Evolutionary conservation across 2,329 filamentous ascomycete species (phyloP).

Genomic region (Mycosphaerella sp.): DNA sequence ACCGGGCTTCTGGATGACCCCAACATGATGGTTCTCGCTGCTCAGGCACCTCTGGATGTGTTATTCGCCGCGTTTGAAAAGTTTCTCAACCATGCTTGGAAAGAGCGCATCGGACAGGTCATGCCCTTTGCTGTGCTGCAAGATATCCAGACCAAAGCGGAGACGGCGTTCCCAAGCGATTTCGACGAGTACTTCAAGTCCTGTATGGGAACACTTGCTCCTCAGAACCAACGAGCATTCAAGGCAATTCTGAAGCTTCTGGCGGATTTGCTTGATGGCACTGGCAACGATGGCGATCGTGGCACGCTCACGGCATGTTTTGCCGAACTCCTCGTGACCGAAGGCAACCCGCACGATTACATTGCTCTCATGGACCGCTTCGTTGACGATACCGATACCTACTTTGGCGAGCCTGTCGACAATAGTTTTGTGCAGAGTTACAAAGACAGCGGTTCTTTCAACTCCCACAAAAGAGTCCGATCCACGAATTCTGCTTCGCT

Average conservation of each 20-base stretch:
- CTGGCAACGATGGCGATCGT: conserved; percentile 82
- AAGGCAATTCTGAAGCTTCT: conserved; percentile 77
- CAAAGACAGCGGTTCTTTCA: conserved; percentile 22
- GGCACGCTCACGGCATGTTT: conserved; percentile 84
- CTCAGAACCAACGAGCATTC: conserved; percentile 66
- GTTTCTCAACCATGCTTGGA: conserved; percentile 82
- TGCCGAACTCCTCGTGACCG: conserved; percentile 73
- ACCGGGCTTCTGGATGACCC: conserved; percentile 81
- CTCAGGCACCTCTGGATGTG: conserved; percentile 72
- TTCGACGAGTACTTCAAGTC: conserved; percentile 56
- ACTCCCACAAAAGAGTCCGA: conserved; percentile 45
- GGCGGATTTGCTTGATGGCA: conserved; percentile 80
- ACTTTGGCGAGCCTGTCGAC: conserved; percentile 64
- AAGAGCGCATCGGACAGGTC: conserved; percentile 77
- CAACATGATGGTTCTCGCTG: conserved; percentile 65
- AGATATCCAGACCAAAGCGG: conserved; percentile 60
- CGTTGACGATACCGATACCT: conserved; percentile 78
- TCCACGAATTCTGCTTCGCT: conserved; percentile 66
- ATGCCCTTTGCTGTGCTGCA: conserved; percentile 66
- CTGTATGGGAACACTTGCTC: conserved; percentile 47
- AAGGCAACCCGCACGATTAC: conserved; percentile 71
- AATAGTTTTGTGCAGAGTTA: conserved; percentile 15
- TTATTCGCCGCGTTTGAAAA: conserved; percentile 92
- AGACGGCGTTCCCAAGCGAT: conserved; percentile 62
- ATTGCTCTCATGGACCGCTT: conserved; percentile 83